Evolutionary conservation across 768 basidiomycete species (phyloP), one percentile per base, ranked within the genome.

Genomic region (Chalciporus sphaerocephalus): DNA sequence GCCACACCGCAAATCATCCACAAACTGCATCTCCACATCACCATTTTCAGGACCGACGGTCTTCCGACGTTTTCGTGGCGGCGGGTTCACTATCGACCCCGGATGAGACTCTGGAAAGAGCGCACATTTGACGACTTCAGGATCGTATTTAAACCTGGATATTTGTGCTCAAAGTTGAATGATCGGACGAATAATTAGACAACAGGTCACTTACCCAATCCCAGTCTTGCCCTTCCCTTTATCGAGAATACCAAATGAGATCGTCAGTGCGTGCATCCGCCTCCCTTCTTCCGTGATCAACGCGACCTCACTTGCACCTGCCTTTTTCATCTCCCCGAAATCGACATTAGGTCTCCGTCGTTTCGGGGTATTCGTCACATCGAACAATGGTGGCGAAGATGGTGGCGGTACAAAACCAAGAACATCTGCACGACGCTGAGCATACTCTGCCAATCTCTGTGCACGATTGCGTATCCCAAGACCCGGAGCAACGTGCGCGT

Each of bases 391-490:
- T 8, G 62, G 50, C 6, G 60, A 51, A 1, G 69, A 46, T 11
- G 58, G 35, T 13, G 54, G 46, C 2, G 58, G 38, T 15, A 12
- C 27, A 35, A 68, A 53, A 17, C 61, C 60, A 11, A 70, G 52
- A 4, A 84, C 62, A 17, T 78, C 72, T 13, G 67, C 65, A 2
- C 85, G 73, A 13, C 85, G 77, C 44, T 80, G 76, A 0, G 75
- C 72, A 48, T 87, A 88, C 60, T 89, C 87, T 6, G 70, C 62
- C 15, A 89, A 65, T 2, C 87, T 74, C 59, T 88, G 86, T 5
- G 75, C 58, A 27, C 85, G 81, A 46, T 82, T 87, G 7, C 79
- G 76, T 3, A 73, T 60, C 30, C 80, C 76, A 8, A 80, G 67
- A n/a, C 77, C 77, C n/a, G 69, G 66, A 2, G 71, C 70, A 33